Evolutionary conservation across 2,329 filamentous ascomycete species (phyloP).

Genomic region (Nannizzia gypsea): DNA sequence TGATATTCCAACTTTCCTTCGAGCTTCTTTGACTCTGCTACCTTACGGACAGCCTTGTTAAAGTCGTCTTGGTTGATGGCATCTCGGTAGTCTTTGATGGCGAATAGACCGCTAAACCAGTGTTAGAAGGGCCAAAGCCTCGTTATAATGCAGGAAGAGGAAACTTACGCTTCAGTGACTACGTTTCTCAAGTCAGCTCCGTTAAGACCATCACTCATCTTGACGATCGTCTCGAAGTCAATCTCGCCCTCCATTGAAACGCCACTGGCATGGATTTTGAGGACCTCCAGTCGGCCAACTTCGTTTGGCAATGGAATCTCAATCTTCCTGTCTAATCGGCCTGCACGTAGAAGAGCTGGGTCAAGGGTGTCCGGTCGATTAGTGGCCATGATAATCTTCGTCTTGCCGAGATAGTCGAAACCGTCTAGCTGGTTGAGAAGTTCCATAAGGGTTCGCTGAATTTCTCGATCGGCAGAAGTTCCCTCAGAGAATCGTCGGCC

Average conservation of each 20-base stretch:
- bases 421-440: constrained; percentile 96
- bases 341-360: constrained; percentile 76
- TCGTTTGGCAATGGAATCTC: constrained; percentile 96
- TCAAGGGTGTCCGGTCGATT: constrained; percentile 94
- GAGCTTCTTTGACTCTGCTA: constrained; percentile 93
- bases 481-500: constrained; percentile 94
- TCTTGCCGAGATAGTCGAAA: constrained; percentile 98
- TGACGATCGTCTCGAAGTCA: constrained; percentile 97
- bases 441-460: constrained; percentile 97
- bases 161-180: constrained; percentile 87
- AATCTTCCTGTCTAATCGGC: constrained; percentile 91
- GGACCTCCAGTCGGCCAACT: constrained; percentile 86
- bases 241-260: constrained; percentile 89
- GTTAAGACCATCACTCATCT: constrained; percentile 98
- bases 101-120: constrained; percentile 65
- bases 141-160: not conserved
- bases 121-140: constrained; percentile 1
- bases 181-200: constrained; percentile 96
- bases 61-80: constrained; percentile 97
- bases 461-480: constrained; percentile 93
- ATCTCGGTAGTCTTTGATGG: constrained; percentile 96
- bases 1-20: constrained; percentile 97
- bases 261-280: constrained; percentile 88
- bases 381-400: constrained; percentile 99
- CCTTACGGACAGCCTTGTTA: constrained; percentile 97